Evolutionary conservation across 768 basidiomycete species (phyloP).

Genomic region (Rhizopogon vinicolor): DNA sequence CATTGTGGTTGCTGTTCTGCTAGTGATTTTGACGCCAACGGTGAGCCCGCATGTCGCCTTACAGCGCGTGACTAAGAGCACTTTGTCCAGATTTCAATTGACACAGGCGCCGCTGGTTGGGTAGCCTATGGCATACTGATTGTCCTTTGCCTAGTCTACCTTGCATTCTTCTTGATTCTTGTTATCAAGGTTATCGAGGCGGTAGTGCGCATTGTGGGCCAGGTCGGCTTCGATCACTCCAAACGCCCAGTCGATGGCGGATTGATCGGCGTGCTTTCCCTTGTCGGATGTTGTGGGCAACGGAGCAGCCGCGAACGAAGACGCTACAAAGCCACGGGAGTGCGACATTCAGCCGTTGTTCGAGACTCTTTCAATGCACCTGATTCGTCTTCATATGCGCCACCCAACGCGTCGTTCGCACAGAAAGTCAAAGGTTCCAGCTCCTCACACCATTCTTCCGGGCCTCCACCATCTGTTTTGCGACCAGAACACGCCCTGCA

Average conservation of each 20-base stretch:
- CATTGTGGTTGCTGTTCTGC: slow-evolving; percentile 83
- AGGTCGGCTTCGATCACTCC: slow-evolving; percentile 81
- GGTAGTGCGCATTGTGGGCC: slow-evolving; percentile 67
- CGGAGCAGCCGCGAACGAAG: slow-evolving; percentile 28
- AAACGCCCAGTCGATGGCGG: slow-evolving; percentile 79
- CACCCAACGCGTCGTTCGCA: slow-evolving; percentile 32
- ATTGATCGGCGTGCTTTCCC: slow-evolving; percentile 76
- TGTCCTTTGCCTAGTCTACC: slow-evolving; percentile 76
- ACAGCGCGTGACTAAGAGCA: slow-evolving; percentile 8
- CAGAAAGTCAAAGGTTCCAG: slow-evolving; percentile 21
- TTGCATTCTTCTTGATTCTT: slow-evolving; percentile 80
- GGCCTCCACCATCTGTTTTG: slow-evolving; percentile 64
- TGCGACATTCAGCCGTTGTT: slow-evolving; percentile 4
- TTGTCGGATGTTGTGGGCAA: slow-evolving; percentile 63
- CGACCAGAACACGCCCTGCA: slow-evolving; percentile 75
- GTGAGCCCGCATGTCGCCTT: slow-evolving; percentile 42
- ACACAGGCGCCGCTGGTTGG: slow-evolving; percentile 80
- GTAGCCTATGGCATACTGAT: slow-evolving; percentile 90
- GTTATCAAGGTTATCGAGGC: slow-evolving; percentile 83
- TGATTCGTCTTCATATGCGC: slow-evolving; percentile 48
- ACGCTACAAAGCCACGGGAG: slow-evolving; percentile 20
- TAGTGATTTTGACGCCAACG: slow-evolving; percentile 86
- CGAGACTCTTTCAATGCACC: slow-evolving; percentile 22
- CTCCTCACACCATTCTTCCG: slow-evolving; percentile 39
- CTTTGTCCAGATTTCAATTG: slow-evolving; percentile 70